Evolutionary conservation across 352 stramenopile species (phyloP).

Genomic region (Phytophthora boehmeriae): DNA sequence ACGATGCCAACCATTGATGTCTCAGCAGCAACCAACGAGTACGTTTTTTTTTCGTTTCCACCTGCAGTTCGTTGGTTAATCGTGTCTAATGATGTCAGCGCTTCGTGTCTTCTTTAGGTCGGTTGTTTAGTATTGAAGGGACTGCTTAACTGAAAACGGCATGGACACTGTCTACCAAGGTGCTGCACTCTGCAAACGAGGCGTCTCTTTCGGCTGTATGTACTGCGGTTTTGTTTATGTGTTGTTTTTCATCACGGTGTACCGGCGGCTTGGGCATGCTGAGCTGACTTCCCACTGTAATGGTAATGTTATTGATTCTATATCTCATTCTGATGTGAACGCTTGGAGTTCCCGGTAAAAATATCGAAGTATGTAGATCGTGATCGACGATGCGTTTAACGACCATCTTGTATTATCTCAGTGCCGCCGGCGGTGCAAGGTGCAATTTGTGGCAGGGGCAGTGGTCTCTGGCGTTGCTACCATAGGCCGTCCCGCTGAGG

Average conservation of each 20-base stretch:
- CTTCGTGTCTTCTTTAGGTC: background rate
- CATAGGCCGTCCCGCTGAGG: background rate
- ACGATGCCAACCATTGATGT: background rate
- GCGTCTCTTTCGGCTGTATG: background rate
- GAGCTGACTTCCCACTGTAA: conserved; percentile 1
- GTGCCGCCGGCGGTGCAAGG: conserved; percentile 10
- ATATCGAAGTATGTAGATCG: no score
- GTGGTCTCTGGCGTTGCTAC: background rate
- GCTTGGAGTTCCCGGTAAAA: no score
- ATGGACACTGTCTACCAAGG: no score
- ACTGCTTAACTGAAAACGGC: no score
- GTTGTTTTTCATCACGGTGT: background rate
- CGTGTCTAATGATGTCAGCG: no score
- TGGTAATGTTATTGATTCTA: conserved; percentile 14
- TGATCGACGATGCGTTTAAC: no score
- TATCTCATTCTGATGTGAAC: background rate
- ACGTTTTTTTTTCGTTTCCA: conserved; percentile 2
- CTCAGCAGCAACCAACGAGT: conserved; percentile 16
- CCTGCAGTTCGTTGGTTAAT: background rate
- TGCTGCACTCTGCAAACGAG: background rate
- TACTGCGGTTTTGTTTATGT: conserved; percentile 8
- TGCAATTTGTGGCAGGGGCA: conserved; percentile 9
- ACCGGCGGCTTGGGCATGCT: background rate
- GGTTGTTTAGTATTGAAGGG: background rate
- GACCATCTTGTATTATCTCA: conserved; percentile 1